A percentile compares a stretch with the other conserved stretches of the same genome.
Evolutionary conservation across 768 basidiomycete genomes (phyloP).

Genomic region (Amanita jacksonii): DNA sequence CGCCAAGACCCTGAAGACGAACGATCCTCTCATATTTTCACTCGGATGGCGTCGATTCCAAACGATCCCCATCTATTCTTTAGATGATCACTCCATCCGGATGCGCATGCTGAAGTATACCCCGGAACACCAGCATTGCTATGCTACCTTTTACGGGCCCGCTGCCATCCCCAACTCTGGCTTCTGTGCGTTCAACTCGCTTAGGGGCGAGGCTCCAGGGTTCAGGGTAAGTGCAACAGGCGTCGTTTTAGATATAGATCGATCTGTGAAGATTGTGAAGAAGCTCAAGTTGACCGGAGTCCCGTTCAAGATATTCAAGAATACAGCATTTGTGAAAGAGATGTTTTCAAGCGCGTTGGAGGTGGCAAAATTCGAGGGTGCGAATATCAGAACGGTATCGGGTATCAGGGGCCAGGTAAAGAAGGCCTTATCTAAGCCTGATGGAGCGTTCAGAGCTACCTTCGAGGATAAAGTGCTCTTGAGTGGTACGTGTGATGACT

Average conservation of each 20-base stretch:
- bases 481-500: constrained; percentile 59
- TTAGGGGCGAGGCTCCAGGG: constrained; percentile 53
- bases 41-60: constrained; percentile 99
- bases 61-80: constrained; percentile 85
- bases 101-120: constrained; percentile 99
- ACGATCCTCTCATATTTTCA: constrained; percentile 93
- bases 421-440: constrained; percentile 90
- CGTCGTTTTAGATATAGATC: constrained; percentile 89
- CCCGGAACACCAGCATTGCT: constrained; percentile 99
- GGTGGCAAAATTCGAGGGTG: constrained; percentile 98
- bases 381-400: constrained; percentile 90
- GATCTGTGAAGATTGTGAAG: constrained; percentile 92
- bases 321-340: constrained; percentile 95
- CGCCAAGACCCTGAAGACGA: constrained; percentile 84
- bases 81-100: constrained; percentile 96
- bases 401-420: constrained; percentile 96
- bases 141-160: constrained; percentile 95
- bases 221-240: constrained; percentile 93
- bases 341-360: constrained; percentile 94
- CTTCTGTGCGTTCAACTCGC: constrained; percentile 92
- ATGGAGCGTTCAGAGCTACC: constrained; percentile 91
- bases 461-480: constrained; percentile 97
- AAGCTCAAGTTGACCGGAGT: constrained; percentile 94
- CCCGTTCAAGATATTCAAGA: constrained; percentile 98
- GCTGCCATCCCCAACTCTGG: constrained; percentile 88